These are phyloP conservation scores for Nicotiana paniculata DNA, from an alignment of 257 asterid species.

Conservation along the genomic window DNA sequence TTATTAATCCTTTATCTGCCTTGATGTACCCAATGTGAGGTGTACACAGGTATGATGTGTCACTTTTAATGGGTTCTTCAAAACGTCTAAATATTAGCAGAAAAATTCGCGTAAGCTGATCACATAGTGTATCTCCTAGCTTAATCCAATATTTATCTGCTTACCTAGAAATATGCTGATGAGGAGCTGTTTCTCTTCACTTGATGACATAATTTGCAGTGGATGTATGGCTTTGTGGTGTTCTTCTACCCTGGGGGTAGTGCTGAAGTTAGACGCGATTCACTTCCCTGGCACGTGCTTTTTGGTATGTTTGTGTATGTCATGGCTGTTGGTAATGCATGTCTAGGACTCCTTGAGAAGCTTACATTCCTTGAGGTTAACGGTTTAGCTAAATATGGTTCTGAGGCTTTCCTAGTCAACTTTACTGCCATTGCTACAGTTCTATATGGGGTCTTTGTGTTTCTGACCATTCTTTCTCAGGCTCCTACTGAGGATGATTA, in stretches of 20 bases:
- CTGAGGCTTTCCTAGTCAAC: slow-evolving; percentile 88
- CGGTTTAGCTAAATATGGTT: slow-evolving; percentile 67
- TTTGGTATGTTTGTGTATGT: slow-evolving; percentile 57
- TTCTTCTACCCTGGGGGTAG: slow-evolving; percentile 97
- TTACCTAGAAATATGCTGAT: neutral
- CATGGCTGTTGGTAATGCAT: slow-evolving; percentile 62
- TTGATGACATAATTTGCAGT: slow-evolving; percentile 40
- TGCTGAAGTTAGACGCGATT: slow-evolving; percentile 44
- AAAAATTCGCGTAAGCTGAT: neutral
- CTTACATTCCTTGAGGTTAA: slow-evolving; percentile 73
- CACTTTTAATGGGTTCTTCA: neutral
- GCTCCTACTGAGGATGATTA: slow-evolving; percentile 53
- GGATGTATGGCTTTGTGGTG: slow-evolving; percentile 76
- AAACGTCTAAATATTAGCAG: neutral
- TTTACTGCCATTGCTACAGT: slow-evolving; percentile 79
- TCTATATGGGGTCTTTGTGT: slow-evolving; percentile 67
- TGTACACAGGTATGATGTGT: neutral
- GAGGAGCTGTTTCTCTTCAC: neutral
- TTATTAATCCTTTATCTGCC: neutral
- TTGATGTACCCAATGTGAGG: neutral
- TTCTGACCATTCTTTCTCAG: slow-evolving; percentile 56
- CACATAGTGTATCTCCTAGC: neutral
- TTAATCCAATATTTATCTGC: neutral
- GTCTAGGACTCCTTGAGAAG: slow-evolving; percentile 82
- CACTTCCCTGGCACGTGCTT: slow-evolving; percentile 93